phyloP scores from a whole-genome alignment of 305 asterid species.

The Stenogyne calaminthoides region DNA sequence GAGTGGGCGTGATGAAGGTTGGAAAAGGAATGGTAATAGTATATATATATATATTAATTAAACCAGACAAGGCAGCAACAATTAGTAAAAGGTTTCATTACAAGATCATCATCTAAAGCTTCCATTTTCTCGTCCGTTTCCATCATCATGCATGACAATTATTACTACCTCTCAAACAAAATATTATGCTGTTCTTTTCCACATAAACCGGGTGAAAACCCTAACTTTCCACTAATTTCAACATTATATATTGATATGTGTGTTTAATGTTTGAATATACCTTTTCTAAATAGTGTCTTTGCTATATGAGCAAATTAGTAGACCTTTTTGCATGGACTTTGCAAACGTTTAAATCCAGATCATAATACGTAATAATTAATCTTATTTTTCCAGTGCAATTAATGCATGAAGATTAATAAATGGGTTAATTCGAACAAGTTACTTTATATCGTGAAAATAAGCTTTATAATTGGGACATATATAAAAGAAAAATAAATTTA shows the following conservation, averaged over 20 bases:
- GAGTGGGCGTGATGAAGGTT: slow-evolving; percentile 49
- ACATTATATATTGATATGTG: background rate
- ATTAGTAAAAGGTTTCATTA: slow-evolving; percentile 46
- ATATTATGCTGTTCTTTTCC: background rate
- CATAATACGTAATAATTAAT: too few species aligned
- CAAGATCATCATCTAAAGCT: slow-evolving; percentile 44
- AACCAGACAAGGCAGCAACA: slow-evolving; percentile 67
- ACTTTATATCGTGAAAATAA: too few species aligned
- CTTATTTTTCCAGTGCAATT: too few species aligned
- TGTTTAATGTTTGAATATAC: background rate
- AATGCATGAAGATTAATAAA: too few species aligned
- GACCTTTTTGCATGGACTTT: slow-evolving; percentile 10
- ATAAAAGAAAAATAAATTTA: too few species aligned
- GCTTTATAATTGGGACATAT: too few species aligned
- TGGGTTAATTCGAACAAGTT: too few species aligned
- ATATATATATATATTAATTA: slow-evolving; percentile 6
- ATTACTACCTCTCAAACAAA: slow-evolving; percentile 24
- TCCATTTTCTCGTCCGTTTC: slow-evolving; percentile 41
- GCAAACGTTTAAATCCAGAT: background rate
- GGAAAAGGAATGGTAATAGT: slow-evolving; percentile 59
- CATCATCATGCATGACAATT: slow-evolving; percentile 36
- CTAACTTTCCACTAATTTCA: background rate
- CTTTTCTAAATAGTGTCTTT: background rate
- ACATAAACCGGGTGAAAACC: background rate
- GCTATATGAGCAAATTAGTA: background rate